A percentile compares a stretch with the other conserved stretches of the same genome.
Evolutionary conservation across 768 basidiomycete species (phyloP).

Genomic region (Trametes cubensis): DNA sequence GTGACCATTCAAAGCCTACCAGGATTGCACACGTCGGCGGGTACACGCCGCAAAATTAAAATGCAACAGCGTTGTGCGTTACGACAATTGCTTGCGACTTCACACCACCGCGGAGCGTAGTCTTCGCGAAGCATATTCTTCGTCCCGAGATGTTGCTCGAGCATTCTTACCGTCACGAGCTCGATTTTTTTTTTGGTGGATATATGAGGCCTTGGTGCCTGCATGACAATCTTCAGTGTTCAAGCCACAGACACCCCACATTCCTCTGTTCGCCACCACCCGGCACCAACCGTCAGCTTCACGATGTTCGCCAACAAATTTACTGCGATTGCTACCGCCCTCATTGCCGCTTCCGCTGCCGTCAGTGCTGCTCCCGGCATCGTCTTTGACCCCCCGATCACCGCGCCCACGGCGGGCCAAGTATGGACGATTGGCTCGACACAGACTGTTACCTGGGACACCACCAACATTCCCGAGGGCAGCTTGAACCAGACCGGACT

Average conservation of each 20-base stretch:
- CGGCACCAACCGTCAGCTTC: neutral
- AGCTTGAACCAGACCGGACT: slow-evolving; percentile 39
- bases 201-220: neutral
- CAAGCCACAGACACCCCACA: neutral
- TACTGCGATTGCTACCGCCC: slow-evolving; percentile 13
- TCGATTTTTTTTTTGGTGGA: neutral
- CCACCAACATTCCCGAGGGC: slow-evolving; percentile 41
- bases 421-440: slow-evolving; percentile 42
- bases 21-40: too few relatives aligned
- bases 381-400: slow-evolving; percentile 45
- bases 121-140: too few relatives aligned
- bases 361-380: slow-evolving; percentile 34
- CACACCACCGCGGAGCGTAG: neutral
- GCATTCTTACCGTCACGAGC: neutral
- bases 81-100: neutral
- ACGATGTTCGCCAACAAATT: slow-evolving; percentile 24
- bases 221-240: neutral
- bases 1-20: too few relatives aligned
- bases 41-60: too few relatives aligned
- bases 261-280: neutral
- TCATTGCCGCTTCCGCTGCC: slow-evolving; percentile 38
- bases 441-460: slow-evolving; percentile 50
- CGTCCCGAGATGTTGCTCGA: neutral
- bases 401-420: slow-evolving; percentile 35
- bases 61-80: too few relatives aligned